Base-by-base conservation (phyloP, 2,329 filamentous ascomycete species). In the Hansfordia pulvinata region DNA sequence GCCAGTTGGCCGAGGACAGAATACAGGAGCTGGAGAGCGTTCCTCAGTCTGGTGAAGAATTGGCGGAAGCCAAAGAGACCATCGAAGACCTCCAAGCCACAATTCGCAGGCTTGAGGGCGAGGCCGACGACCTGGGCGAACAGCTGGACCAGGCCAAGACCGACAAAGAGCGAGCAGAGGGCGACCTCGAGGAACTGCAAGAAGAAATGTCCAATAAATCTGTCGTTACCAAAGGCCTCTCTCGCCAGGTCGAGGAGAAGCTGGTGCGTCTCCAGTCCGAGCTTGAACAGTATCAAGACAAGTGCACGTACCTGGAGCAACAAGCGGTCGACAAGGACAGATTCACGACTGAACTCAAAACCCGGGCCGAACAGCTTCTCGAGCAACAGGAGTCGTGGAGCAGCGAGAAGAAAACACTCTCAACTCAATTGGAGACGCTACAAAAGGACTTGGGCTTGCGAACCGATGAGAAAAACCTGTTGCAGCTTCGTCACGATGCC, bases 161-260 rank as follows among this genome's bases (percentile, higher is more conserved):
- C 2, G 61, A 73, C 30, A 70, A 68, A 37, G 57, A 69, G 13
- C 60, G 64, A 17, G 71, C 71, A 3, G 66, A 74, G 38, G 54
- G 52, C 6, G 64, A 77, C 31, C 53, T 77, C 10, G 63, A 74
- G 38, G 71, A 77, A 41, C 59, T 85, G 14, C 77, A 81, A 34
- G 76, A 82, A 28, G 80, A 85, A 40, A 71, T 85, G 64, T 67
- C 77, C 13, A 76, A 86, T 51, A 85, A 84, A 40, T 86, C 80
- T 0, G 65, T 84, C 19, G 71, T 72, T 28, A 80, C 77, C 9
- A 84, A 80, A 44, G 78, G 76, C 3, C 60, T 83, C 7, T 80
- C 72, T 27, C 69, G 78, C 17, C 79, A 86, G 49, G 64, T 83
- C 11, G 78, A 86, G 41, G 77, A 82, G 37, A 82, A 74, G 47